Conservation (phyloP, 2,329 filamentous ascomycete genomes). For the Triangularia verruculosa region DNA sequence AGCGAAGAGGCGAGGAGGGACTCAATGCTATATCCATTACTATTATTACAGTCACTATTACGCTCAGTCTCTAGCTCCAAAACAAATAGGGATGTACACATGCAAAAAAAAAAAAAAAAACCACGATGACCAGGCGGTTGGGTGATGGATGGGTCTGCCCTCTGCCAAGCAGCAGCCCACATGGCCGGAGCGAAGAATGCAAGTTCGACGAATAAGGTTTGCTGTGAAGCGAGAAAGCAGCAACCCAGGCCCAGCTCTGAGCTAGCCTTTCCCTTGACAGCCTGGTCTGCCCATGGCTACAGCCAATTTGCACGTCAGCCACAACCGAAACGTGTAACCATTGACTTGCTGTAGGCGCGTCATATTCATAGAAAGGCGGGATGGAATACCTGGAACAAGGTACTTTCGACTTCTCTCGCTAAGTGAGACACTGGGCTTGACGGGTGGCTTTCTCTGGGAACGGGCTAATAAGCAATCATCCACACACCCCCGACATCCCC, state of each 20-base stretch:
- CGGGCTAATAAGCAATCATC: background rate
- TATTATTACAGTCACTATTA: background rate
- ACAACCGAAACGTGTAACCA: background rate
- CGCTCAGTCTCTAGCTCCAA: background rate
- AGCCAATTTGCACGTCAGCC: background rate
- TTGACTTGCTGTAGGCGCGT: background rate
- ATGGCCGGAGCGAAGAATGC: background rate
- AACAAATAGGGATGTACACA: background rate
- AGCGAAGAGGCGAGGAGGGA: background rate
- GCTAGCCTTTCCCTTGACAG: background rate
- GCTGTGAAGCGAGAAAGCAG: background rate
- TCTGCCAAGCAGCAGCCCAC: background rate
- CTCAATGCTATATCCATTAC: background rate
- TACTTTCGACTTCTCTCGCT: too few species aligned
- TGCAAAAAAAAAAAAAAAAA: too few species aligned
- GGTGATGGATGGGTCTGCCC: background rate
- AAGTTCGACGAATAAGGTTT: background rate
- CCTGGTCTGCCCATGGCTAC: background rate
- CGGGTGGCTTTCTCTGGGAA: background rate
- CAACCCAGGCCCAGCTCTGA: background rate
- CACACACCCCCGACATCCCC: background rate
- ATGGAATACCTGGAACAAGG: too few species aligned
- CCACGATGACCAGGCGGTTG: background rate
- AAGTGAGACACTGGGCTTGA: background rate
- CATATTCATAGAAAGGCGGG: background rate